Evolutionary conservation across 129 eudicot species (phyloP), one percentile per base, ranked within the genome.

Genomic region (Mikania micrantha): DNA sequence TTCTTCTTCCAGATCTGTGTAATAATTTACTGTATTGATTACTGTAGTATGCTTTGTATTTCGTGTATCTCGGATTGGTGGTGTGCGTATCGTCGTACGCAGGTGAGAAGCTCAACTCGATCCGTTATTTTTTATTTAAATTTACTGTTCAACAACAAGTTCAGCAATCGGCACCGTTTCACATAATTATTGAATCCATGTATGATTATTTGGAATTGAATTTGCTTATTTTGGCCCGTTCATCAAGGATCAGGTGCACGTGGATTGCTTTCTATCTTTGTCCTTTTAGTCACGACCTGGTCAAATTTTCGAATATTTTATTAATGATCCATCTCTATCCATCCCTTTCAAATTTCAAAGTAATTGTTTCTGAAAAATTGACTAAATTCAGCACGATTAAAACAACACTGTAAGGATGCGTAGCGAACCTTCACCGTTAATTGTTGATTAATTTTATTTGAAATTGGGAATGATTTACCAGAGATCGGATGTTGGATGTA

Each of bases 401-500:
- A 39, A 12, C 17, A 15, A 50, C n/a, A n/a, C n/a, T n/a, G n/a
- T n/a, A n/a, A n/a, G n/a, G n/a, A n/a, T n/a, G 25, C 70, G 36
- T 32, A 32, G 4, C 4, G 6, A 32, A 47, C 45, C 5, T 38
- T 9, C 52, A 15, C 21, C 21, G 2, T 12, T 47, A 15, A 45
- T 2, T 2, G 29, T 45, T 50, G 32, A 34, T 60, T 49, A 32
- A 52, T 65, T 64, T 52, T n/a, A 59, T 22, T 67, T 41, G 32
- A 45, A 64, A 31, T 53, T 74, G 41, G 27, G n/a, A 45, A 44
- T 28, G 38, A 32, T 32, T 32, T 19, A 60, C 67, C 82, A 89
- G 99, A 94, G 64, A 94, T 89, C 56, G 90, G 88, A 62, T 94
- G 99, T 66, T 94, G 99, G 99, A 94, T 94, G 99, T 85, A 86